phyloP scores from a whole-genome alignment of 805 yeast species.

The Metschnikowia reukaufii region DNA sequence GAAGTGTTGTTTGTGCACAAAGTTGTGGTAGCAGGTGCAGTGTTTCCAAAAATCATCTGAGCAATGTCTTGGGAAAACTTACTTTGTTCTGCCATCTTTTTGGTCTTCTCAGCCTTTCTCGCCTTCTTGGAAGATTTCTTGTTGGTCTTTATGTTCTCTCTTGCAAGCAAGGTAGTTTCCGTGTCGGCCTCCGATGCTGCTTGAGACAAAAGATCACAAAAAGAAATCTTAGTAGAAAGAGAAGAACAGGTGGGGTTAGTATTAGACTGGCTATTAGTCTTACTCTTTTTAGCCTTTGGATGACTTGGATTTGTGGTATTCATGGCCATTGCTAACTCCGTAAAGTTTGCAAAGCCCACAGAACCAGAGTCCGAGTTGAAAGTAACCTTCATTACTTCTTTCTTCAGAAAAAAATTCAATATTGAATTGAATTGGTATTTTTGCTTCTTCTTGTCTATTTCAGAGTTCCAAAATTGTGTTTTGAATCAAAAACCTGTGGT shows the following conservation, averaged over 20 bases:
- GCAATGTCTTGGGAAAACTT: neutral
- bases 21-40: neutral
- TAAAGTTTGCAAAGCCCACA: neutral
- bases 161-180: neutral
- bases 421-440: neutral
- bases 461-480: neutral
- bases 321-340: neutral
- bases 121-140: neutral
- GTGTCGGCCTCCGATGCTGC: neutral
- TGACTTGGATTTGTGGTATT: neutral
- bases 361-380: neutral
- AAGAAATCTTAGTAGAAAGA: neutral
- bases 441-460: neutral
- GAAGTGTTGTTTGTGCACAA: neutral
- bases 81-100: neutral
- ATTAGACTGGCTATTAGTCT: neutral
- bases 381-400: neutral
- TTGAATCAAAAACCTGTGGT: neutral
- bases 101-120: neutral
- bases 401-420: too few species aligned
- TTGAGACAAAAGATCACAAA: neutral
- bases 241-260: neutral
- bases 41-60: neutral
- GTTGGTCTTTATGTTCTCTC: neutral
- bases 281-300: neutral